Evolutionary conservation across 345 rosid genomes (phyloP), one percentile per base, ranked within the genome.

Genomic region (Ailanthus altissimus): DNA sequence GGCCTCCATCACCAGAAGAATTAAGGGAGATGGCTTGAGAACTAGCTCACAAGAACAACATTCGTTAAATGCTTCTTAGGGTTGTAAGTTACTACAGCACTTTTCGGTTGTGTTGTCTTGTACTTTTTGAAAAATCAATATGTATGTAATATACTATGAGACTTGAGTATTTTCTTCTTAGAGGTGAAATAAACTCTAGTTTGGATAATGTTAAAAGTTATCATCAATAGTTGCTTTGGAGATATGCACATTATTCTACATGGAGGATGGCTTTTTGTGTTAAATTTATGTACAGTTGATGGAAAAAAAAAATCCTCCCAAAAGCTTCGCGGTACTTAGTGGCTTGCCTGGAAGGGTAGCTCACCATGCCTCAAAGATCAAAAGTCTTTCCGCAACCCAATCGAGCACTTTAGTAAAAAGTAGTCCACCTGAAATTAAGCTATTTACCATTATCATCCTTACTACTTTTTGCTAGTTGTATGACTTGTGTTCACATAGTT

Each of bases 1-100:
- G 87, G 65, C 90, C 95, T 5, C 93, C 83, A 26, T 86, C 93
- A 0, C 91, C 95, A 0, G 93, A 91, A 75, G 92, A 89, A 68
- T 74, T 88, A 7, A 88, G 95, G 81, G 95, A 91, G 78, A 88
- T 86, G 90, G 91, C 90, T 6, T 84, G 92, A 43, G 90, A 84
- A 70, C 80, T 89, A 64, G 89, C 88, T 59, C 84, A 82, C 72
- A 82, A 87, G 85, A 85, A 80, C 66, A 81, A 82, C 75, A 53
- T 5, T 43, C 83, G 58, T 63, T 83, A 72, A 67, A 64, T 67
- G 53, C 72, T 70, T n/a, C 45, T 67, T 12, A 14, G 76, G 25
- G 64, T 40, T 77, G 62, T 73, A 61, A 77, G 67, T 67, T 42
- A 73, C 45, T 60, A 10, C 58, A 23, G 21, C 23, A 59, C 14